phyloP scores from a whole-genome alignment of 2,329 filamentous ascomycete species.

The Fonsecaea nubica region DNA sequence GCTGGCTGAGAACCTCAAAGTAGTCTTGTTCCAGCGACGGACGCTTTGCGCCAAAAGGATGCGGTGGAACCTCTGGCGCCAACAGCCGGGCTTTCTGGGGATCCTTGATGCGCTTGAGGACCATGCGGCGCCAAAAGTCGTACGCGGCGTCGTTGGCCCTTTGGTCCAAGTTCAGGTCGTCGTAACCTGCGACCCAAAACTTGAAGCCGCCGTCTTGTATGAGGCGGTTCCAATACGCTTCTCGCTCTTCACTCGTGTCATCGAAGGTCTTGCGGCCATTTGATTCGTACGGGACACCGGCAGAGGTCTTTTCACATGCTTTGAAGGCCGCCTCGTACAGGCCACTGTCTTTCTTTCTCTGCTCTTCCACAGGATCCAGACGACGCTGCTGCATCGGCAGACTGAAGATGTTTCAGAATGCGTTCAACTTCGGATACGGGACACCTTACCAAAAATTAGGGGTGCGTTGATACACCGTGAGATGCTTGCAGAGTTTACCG shows the following conservation, averaged over 20 bases:
- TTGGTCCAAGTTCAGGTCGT: conserved; percentile 54
- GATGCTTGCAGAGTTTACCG: conserved; percentile 38
- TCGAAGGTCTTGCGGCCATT: conserved; percentile 62
- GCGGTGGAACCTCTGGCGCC: conserved; percentile 60
- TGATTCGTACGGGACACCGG: conserved; percentile 66
- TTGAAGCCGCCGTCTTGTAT: conserved; percentile 61
- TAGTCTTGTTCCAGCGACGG: conserved; percentile 57
- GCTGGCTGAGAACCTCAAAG: conserved; percentile 57
- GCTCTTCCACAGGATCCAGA: conserved; percentile 46
- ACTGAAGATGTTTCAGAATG: conserved; percentile 44
- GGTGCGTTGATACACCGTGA: conserved; percentile 51
- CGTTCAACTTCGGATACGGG: not conserved
- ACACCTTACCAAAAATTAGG: conserved; percentile 58
- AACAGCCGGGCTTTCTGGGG: conserved; percentile 58
- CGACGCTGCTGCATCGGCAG: conserved; percentile 63
- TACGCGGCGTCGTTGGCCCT: conserved; percentile 62
- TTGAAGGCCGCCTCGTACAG: conserved; percentile 24
- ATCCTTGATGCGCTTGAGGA: conserved; percentile 58
- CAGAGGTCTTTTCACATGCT: conserved; percentile 56
- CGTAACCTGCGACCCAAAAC: conserved; percentile 58
- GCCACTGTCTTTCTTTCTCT: conserved; percentile 39
- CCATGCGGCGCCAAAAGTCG: conserved; percentile 63
- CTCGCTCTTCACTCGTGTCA: conserved; percentile 57
- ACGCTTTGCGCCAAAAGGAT: conserved; percentile 63
- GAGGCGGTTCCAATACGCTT: conserved; percentile 56